Evolutionary conservation across 2,329 filamentous ascomycete genomes (phyloP).

Genomic region (Verticillium tricorpus): DNA sequence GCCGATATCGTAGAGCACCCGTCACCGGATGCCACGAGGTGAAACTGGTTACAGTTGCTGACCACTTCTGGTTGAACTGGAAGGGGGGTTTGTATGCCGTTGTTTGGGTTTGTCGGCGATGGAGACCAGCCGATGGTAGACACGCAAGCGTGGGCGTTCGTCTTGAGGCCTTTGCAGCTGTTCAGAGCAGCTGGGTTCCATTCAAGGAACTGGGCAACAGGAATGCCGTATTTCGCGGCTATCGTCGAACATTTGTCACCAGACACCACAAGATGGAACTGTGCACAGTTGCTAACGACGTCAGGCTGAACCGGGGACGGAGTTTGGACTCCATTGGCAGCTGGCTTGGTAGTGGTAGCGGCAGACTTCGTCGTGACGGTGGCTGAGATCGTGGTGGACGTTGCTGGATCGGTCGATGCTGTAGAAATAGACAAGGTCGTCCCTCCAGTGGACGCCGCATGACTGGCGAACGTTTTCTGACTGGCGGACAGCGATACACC

Average conservation of each 20-base stretch:
- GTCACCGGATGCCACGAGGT: conserved; percentile 9
- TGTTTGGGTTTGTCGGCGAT: background rate
- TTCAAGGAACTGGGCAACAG: conserved; percentile 15
- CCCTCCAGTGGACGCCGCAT: conserved; percentile 1
- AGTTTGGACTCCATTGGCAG: background rate
- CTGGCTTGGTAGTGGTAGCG: background rate
- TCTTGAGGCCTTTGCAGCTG: conserved; percentile 19
- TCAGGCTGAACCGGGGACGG: conserved; percentile 4
- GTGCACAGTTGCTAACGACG: conserved; percentile 10
- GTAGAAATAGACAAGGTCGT: background rate
- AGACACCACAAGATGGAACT: conserved; percentile 12
- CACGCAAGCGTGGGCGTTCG: conserved; percentile 9
- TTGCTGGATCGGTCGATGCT: background rate
- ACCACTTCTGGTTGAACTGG: conserved; percentile 14
- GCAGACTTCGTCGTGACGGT: conserved; percentile 2
- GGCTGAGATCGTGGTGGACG: background rate
- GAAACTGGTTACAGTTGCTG: conserved; percentile 16
- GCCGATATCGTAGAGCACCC: conserved; percentile 9
- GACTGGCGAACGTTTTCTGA: conserved; percentile 1
- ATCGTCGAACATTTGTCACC: conserved; percentile 16
- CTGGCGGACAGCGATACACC: too few species aligned
- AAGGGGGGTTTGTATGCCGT: conserved; percentile 8
- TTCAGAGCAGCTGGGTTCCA: conserved; percentile 26
- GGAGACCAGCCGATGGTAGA: background rate
- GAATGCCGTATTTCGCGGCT: conserved; percentile 13